Evolutionary conservation across 2,329 filamentous ascomycete genomes (phyloP), one percentile per base, ranked within the genome.

Genomic region (Sporothrix variecibatus): DNA sequence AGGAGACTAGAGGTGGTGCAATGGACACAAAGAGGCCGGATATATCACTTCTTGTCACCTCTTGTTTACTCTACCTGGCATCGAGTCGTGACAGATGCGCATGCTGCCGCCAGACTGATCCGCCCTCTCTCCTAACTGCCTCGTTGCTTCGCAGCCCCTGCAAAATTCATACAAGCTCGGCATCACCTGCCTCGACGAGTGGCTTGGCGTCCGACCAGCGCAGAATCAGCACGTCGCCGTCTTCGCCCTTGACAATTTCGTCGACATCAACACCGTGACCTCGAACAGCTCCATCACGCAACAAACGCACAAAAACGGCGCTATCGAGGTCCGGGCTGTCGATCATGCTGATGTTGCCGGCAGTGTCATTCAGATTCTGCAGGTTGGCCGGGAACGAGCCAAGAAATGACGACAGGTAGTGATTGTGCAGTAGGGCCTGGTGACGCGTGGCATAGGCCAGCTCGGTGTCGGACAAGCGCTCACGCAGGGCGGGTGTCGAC

Each of bases 261-360:
- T 93, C 91, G 76, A 82, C 85, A 77, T 93, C 90, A 9, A 90
- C 90, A 15, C 91, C 91, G 76, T 87, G 86, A 7, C 90, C 87
- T 74, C 86, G 84, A 15, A 91, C 87, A 5, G 88, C 84, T 2
- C 86, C 84, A 79, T 92, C 89, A 72, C 85, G 86, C 72, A 95
- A 82, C 68, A 93, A 87, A 75, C 95, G 87, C 56, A 94, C 90
- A 82, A 99, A 98, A 1, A 98, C 95, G 8, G 94, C 94, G 1
- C 89, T 87, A 75, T 96, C 93, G 67, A 90, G 84, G 81, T 98
- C 96, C 0, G 96, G 96, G 1, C 89, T 86, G 80, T 97, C 94
- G 40, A 98, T 90, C 96, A 99, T 99, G 83, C 89, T 94, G 73
- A 95, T 91, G 11, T 95, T 95, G 40, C 94, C 95, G 0, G 93